A percentile compares a stretch with the other conserved stretches of the same genome.
These are phyloP conservation scores for Geranium rotundifolium DNA, from an alignment of 345 rosid genomes.

Conservation along the genomic window DNA sequence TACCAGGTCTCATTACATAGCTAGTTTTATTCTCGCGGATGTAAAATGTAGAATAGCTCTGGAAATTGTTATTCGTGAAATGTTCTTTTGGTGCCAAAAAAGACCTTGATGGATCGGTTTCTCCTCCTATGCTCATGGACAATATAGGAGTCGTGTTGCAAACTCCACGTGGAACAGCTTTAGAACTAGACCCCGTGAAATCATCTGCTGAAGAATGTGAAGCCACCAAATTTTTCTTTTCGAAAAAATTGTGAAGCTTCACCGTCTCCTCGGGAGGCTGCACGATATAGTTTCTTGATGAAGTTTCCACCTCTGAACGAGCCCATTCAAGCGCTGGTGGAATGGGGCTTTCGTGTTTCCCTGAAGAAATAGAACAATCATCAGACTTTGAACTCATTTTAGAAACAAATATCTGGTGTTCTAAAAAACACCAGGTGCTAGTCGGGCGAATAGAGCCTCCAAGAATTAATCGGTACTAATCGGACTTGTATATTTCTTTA, in stretches of 20 bases:
- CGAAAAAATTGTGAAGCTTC: slow-evolving; percentile 15
- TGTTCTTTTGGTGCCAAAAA: slow-evolving; percentile 15
- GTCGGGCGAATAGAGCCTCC: no score
- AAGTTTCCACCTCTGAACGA: slow-evolving; percentile 14
- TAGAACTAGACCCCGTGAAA: slow-evolving; percentile 32
- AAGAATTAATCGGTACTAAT: no score
- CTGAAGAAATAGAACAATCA: background rate
- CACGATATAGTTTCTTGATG: slow-evolving; percentile 12
- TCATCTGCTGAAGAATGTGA: slow-evolving; percentile 18
- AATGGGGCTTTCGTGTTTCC: background rate
- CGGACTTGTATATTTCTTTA: no score
- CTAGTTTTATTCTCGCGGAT: slow-evolving; percentile 31
- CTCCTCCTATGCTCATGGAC: slow-evolving; percentile 8
- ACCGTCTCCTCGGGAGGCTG: slow-evolving; percentile 15
- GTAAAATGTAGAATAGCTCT: slow-evolving; percentile 20
- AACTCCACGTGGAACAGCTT: slow-evolving; percentile 21
- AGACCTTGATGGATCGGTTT: slow-evolving; percentile 12
- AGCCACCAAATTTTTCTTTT: slow-evolving; percentile 13
- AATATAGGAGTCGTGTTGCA: slow-evolving; percentile 11
- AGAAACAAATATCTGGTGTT: background rate
- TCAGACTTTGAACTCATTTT: background rate
- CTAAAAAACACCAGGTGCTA: no score
- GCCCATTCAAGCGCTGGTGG: slow-evolving; percentile 2
- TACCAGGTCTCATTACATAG: slow-evolving; percentile 15
- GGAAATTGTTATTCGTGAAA: slow-evolving; percentile 4